Base-by-base conservation (phyloP, 2,329 filamentous ascomycete genomes). In the Pseudogymnoascus sp. region DNA sequence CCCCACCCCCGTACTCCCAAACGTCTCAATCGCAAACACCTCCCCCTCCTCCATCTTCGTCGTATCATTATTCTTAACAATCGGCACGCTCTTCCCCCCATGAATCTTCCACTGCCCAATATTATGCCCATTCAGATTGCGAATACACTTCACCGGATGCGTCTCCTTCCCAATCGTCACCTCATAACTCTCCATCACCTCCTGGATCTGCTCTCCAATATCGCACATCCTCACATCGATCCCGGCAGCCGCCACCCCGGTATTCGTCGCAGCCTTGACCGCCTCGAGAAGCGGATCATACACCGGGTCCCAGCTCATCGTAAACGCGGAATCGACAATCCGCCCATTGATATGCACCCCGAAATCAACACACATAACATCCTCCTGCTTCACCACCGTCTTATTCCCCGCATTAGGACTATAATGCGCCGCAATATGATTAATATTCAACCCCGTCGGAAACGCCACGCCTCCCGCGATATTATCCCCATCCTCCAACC, bases 11-110 rank as follows among this genome's bases (percentile, higher is more conserved):
- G 93, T 97, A 74, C 89, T 95, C 66, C 93, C 93, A 75, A 97
- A 97, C 0, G 93, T 97, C 79, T 97, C 93, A 70, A 97, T 96
- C 68, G 93, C 93, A 75, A 96, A 97, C 16, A 92, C 87, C 73
- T 97, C 93, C 45, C 92, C 92, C 77, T 97, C 93, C 78, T 97
- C 93, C 93, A 97, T 97, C 82, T 96, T 96, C 62, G 91, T 96
- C 74, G 88, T 86, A 72, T 96, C 91, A 66, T 85, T 84, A 66
- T 86, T 88, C 80, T 96, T 96, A 67, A 97, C 91, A 71, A 97
- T 96, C 0, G 93, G 93, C 61, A 97, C 91, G 68, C 90, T 92
- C 82, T 97, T 97, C 71, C 86, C 89, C 64, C 93, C 92, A 77
- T 97, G 93, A 70, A 97, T 97, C 74, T 86, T 87, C 79, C 93